Conservation (phyloP, 2,329 filamentous ascomycete species). For the Colletotrichum sp. region DNA sequence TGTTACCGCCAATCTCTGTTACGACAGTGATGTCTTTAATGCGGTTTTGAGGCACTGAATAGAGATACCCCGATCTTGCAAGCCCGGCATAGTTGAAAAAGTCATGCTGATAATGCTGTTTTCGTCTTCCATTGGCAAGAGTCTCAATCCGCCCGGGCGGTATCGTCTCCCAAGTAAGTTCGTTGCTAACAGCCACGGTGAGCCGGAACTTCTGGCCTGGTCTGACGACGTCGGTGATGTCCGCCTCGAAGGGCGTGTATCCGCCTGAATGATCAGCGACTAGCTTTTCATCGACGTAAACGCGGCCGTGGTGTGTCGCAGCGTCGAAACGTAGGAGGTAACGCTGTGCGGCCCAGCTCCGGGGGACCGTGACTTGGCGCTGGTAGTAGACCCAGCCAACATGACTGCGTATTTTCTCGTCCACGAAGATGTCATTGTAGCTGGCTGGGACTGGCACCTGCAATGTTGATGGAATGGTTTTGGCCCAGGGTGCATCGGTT, state of each 20-base stretch:
- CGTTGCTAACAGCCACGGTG: slow-evolving; percentile 34
- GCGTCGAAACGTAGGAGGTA: slow-evolving; percentile 30
- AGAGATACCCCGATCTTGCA: slow-evolving; percentile 31
- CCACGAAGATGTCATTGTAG: slow-evolving; percentile 29
- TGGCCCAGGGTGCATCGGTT: slow-evolving; percentile 25
- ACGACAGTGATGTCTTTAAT: slow-evolving; percentile 28
- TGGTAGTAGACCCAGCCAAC: slow-evolving; percentile 37
- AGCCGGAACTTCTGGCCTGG: slow-evolving; percentile 29
- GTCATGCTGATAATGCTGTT: slow-evolving; percentile 31
- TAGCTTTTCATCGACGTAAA: slow-evolving; percentile 30
- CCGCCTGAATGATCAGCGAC: slow-evolving; percentile 29
- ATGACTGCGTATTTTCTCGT: slow-evolving; percentile 28
- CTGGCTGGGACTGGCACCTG: slow-evolving; percentile 28
- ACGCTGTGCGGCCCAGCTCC: slow-evolving; percentile 19
- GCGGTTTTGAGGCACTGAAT: slow-evolving; percentile 24
- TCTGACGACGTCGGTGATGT: slow-evolving; percentile 24
- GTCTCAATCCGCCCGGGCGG: slow-evolving; percentile 26
- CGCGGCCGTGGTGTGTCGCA: slow-evolving; percentile 29
- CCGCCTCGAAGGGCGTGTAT: slow-evolving; percentile 31
- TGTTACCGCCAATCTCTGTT: slow-evolving; percentile 21
- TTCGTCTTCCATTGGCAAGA: slow-evolving; percentile 20
- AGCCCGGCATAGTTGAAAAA: slow-evolving; percentile 35
- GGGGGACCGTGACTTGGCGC: slow-evolving; percentile 27
- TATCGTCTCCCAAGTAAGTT: slow-evolving; percentile 31
- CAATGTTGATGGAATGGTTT: slow-evolving; percentile 27